phyloP scores from a whole-genome alignment of 805 yeast genomes.

The Cyberlindnera bimundalis region DNA sequence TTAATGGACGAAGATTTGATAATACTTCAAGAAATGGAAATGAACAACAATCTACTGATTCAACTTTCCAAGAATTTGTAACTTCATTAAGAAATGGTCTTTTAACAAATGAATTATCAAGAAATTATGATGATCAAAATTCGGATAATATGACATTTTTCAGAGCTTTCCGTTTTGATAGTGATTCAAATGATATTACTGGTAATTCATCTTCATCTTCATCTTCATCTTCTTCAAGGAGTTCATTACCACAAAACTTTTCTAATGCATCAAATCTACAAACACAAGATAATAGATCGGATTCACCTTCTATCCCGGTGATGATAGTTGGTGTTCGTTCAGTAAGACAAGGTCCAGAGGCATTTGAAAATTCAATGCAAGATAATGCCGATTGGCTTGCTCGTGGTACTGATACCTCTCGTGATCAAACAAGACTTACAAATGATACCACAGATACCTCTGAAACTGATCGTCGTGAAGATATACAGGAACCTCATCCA shows the following conservation, averaged over 20 bases:
- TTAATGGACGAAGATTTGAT: constrained; percentile 31
- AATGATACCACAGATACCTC: neutral
- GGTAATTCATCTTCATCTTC: neutral
- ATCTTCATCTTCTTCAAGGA: neutral
- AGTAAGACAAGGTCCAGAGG: constrained; percentile 24
- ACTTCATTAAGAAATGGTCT: constrained; percentile 38
- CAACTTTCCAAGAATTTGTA: constrained; percentile 44
- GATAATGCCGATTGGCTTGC: constrained; percentile 18
- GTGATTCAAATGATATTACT: constrained; percentile 12
- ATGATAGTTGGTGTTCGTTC: constrained; percentile 48
- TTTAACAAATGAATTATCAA: constrained; percentile 36
- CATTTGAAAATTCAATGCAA: constrained; percentile 8
- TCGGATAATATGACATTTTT: constrained; percentile 32
- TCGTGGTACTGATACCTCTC: constrained; percentile 4
- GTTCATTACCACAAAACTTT: neutral
- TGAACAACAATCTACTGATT: constrained; percentile 23
- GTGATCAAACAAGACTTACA: neutral
- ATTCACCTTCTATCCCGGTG: constrained; percentile 37
- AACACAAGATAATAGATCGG: neutral
- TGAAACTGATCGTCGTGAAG: constrained; percentile 6
- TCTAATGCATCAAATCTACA: too few species aligned
- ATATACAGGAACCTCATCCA: constrained; percentile 8
- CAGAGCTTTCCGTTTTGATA: constrained; percentile 41
- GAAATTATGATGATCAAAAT: constrained; percentile 15
- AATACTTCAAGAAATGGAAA: constrained; percentile 19